phyloP scores from a whole-genome alignment of 345 rosid species.

The Firmiana major region DNA sequence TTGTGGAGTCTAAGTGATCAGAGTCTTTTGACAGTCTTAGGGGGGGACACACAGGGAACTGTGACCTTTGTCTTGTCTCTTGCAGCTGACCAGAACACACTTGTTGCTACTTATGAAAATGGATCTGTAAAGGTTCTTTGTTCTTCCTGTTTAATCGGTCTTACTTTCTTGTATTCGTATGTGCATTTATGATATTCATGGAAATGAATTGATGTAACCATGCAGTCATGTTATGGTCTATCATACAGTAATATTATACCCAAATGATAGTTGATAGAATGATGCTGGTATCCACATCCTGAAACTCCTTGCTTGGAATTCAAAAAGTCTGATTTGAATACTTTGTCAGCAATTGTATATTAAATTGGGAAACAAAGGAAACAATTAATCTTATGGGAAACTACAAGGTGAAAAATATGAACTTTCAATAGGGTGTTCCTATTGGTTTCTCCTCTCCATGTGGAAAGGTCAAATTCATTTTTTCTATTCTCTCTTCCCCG shows the following conservation, averaged over 20 bases:
- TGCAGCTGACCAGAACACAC: constrained; percentile 36
- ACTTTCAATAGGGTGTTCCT: not conserved
- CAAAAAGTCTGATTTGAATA: not conserved
- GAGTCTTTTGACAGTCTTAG: constrained; percentile 66
- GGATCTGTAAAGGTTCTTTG: constrained; percentile 66
- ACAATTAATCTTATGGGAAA: not conserved
- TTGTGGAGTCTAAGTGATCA: constrained; percentile 88
- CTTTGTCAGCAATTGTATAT: not conserved
- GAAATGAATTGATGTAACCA: not conserved
- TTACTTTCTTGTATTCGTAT: not conserved
- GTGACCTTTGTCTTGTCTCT: constrained; percentile 59
- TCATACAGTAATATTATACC: not conserved
- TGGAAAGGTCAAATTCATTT: not conserved
- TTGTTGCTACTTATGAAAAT: constrained; percentile 71
- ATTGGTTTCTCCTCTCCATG: not conserved
- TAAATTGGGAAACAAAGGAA: not conserved
- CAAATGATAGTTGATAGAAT: not conserved
- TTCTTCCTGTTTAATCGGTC: constrained; percentile 13
- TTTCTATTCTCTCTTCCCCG: not conserved
- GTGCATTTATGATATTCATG: not conserved
- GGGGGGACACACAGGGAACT: constrained; percentile 50
- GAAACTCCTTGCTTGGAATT: not conserved
- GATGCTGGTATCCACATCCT: not conserved
- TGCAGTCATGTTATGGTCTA: not conserved
- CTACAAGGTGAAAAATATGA: not conserved